Conservation (phyloP, 2,329 filamentous ascomycete genomes). For the Phyllosticta ampelicida region DNA sequence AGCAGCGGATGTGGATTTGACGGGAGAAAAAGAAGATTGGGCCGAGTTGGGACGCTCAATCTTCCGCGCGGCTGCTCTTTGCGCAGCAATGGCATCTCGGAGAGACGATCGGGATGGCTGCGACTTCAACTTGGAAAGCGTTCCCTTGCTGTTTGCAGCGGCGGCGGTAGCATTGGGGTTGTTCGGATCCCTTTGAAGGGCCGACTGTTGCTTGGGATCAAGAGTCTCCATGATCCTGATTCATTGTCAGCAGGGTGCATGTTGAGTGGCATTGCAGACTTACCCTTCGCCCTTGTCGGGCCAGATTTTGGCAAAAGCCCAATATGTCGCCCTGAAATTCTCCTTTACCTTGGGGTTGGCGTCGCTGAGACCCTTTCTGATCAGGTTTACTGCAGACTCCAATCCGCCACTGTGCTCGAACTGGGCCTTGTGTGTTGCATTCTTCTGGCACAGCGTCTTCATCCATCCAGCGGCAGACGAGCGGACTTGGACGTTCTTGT, state of each 20-base stretch:
- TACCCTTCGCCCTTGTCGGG: slow-evolving; percentile 63
- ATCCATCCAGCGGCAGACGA: slow-evolving; percentile 74
- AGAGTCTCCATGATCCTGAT: slow-evolving; percentile 64
- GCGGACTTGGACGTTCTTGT: slow-evolving; percentile 87
- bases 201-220: slow-evolving; percentile 65
- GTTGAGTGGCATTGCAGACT: slow-evolving; percentile 21
- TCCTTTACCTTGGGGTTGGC: slow-evolving; percentile 85
- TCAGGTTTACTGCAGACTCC: slow-evolving; percentile 74
- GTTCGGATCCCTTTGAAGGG: slow-evolving; percentile 70
- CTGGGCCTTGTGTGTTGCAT: slow-evolving; percentile 65
- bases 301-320: slow-evolving; percentile 72
- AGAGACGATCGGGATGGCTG: slow-evolving; percentile 43
- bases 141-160: neutral
- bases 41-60: slow-evolving; percentile 47
- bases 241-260: neutral
- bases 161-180: slow-evolving; percentile 54
- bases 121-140: slow-evolving; percentile 1
- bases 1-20: slow-evolving; percentile 30
- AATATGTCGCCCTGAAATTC: slow-evolving; percentile 74
- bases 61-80: slow-evolving; percentile 46
- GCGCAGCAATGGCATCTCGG: slow-evolving; percentile 73
- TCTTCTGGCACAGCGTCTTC: slow-evolving; percentile 67
- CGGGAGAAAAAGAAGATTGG: slow-evolving; percentile 42
- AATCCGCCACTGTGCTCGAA: slow-evolving; percentile 78
- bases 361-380: slow-evolving; percentile 82